These are phyloP conservation scores for Salix koriyanagi DNA, from an alignment of 345 rosid genomes.

Conservation along the genomic window DNA sequence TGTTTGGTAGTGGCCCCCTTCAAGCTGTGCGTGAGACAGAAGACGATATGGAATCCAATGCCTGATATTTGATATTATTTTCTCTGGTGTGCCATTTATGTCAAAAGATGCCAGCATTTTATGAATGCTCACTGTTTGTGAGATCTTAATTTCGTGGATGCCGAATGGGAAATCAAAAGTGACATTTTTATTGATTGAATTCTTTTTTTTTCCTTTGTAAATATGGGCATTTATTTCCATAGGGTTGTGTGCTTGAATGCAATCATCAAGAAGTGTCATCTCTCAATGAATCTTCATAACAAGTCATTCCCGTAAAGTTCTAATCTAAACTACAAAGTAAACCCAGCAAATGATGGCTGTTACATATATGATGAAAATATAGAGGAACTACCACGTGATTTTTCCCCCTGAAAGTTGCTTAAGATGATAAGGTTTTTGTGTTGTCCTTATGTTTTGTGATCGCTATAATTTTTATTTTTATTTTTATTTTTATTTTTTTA, in stretches of 20 bases:
- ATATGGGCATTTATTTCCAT: neutral
- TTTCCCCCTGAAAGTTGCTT: neutral
- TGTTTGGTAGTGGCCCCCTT: conserved; percentile 47
- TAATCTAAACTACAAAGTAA: neutral
- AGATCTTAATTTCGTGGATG: conserved; percentile 25
- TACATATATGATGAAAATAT: neutral
- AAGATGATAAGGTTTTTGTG: neutral
- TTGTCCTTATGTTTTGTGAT: neutral
- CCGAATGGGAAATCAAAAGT: conserved; percentile 22
- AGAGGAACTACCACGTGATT: neutral
- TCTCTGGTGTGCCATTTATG: conserved; percentile 11
- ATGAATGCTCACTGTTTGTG: conserved; percentile 18
- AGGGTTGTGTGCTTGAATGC: neutral
- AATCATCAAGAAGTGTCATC: neutral
- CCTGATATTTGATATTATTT: conserved; percentile 11
- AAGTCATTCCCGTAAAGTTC: neutral
- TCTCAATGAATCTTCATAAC: neutral
- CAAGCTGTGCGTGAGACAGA: conserved; percentile 51
- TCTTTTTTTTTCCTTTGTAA: neutral
- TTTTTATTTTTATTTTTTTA: too few species aligned
- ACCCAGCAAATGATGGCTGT: neutral
- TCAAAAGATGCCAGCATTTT: conserved; percentile 8
- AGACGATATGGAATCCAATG: conserved; percentile 43
- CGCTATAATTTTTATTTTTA: too few species aligned
- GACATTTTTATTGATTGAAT: conserved; percentile 6